Evolutionary conservation across 1,284 basidiomycete genomes (phyloP).

Genomic region (Malassezia furfur): DNA sequence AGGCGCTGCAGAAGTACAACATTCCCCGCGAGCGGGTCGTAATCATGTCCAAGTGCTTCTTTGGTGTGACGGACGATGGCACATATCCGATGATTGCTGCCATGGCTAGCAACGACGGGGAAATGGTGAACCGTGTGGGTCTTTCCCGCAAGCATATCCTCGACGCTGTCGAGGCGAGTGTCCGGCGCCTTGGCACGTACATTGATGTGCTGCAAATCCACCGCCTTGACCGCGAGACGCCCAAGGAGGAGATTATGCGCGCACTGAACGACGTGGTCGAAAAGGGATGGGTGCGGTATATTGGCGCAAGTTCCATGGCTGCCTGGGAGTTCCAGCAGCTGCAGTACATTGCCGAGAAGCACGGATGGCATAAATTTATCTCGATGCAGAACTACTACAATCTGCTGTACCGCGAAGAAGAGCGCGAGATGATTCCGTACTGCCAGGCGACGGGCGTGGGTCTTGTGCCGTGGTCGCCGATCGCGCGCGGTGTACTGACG

Average conservation of each 20-base stretch:
- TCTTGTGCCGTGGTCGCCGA: conserved; percentile 51
- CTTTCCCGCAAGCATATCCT: conserved; percentile 72
- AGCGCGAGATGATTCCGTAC: conserved; percentile 61
- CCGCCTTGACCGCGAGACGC: conserved; percentile 55
- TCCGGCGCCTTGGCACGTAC: conserved; percentile 66
- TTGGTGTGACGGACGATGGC: conserved; percentile 49
- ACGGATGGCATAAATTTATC: conserved; percentile 39
- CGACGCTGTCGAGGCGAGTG: conserved; percentile 62
- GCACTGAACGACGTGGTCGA: conserved; percentile 54
- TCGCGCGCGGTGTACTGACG: conserved; percentile 50
- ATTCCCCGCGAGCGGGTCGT: conserved; percentile 64
- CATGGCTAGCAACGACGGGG: conserved; percentile 20
- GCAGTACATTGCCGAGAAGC: conserved; percentile 14
- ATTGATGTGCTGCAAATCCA: conserved; percentile 52
- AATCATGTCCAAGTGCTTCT: conserved; percentile 60
- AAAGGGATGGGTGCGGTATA: conserved; percentile 32
- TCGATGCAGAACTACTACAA: conserved; percentile 63
- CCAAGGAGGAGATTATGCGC: conserved; percentile 61
- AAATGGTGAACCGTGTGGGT: conserved; percentile 54
- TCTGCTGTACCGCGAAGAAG: conserved; percentile 59
- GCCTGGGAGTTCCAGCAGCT: conserved; percentile 19
- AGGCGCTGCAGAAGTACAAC: conserved; percentile 65
- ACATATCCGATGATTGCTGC: neutral
- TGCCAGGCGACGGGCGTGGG: conserved; percentile 53
- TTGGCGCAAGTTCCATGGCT: conserved; percentile 18